Evolutionary conservation across 2,329 filamentous ascomycete species (phyloP).

Genomic region (Daldinia eschscholtzii): DNA sequence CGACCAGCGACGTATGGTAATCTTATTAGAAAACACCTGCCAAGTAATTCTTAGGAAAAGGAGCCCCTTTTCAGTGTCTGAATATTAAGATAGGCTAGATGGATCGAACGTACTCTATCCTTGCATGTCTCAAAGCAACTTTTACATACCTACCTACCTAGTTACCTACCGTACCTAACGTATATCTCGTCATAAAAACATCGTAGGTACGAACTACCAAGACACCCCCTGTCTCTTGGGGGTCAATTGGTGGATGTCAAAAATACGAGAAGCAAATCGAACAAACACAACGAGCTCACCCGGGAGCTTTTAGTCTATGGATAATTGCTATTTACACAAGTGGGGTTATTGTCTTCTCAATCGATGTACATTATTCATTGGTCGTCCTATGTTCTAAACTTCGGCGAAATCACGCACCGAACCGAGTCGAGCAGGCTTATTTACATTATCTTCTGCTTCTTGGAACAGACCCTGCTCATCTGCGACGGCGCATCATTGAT

Average conservation of each 20-base stretch:
- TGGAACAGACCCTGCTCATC: neutral
- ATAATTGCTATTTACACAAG: constrained; percentile 13
- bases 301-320: constrained; percentile 9
- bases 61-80: too few relatives aligned
- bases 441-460: neutral
- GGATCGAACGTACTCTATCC: too few relatives aligned
- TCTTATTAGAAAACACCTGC: too few relatives aligned
- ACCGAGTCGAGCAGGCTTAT: neutral
- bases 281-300: constrained; percentile 9
- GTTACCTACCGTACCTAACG: too few relatives aligned
- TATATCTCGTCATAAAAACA: too few relatives aligned
- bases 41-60: too few relatives aligned
- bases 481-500: constrained; percentile 1
- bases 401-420: neutral
- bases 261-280: neutral
- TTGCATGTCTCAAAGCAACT: too few relatives aligned
- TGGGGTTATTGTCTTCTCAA: constrained; percentile 10
- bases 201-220: too few relatives aligned
- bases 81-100: too few relatives aligned
- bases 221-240: neutral
- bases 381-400: neutral
- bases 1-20: too few relatives aligned
- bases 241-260: too few relatives aligned
- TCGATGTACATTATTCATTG: constrained; percentile 14
- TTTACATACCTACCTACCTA: too few relatives aligned